Evolutionary conservation across 2,329 filamentous ascomycete species (phyloP), one percentile per base, ranked within the genome.

Genomic region (Trichophyton verrucosum): DNA sequence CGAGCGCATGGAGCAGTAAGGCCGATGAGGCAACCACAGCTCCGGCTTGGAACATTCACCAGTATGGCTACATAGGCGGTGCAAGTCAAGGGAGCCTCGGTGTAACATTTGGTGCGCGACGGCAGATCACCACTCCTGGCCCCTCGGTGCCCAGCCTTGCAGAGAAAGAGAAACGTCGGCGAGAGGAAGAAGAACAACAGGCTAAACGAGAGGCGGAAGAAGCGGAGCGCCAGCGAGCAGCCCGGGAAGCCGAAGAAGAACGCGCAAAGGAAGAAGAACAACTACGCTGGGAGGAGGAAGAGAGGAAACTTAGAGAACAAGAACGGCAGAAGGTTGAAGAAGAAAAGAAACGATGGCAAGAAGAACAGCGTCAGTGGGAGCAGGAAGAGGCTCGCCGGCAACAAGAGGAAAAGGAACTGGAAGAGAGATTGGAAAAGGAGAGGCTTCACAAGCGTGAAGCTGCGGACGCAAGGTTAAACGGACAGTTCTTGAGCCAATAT

Each of bases 1-100:
- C 78, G 1, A 96, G 88, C 71, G 95, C 85, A 74, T 97, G 94
- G 94, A 95, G 89, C 74, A 95, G 85, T 72, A 89, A 82, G 73
- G 82, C 83, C 60, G 89, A 96, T 66, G 88, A 96, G 73, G 83
- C 83, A 15, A 81, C 81, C 51, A 96, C 91, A 1, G 81, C 86
- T 27, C 94, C 94, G 0, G 94, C 94, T 1, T 99, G 94, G 94
- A 99, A 97, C 71, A 97, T 97, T 67, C 88, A 91, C 61, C 94
- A 99, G 72, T 99, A 99, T 71, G 91, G 94, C 6, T 99, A 96
- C 74, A 94, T 97, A 87, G 94, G 94, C 61, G 94, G 94, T 57
- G 94, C 94, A 27, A 96, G 89, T 69, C 94, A 99, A 73, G 92
- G 90, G 2, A 97, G 95, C 68, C 85, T 96, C 64, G 94, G 94